A percentile compares a stretch with the other conserved stretches of the same genome.
Conservation (phyloP, 78 protist species). For the Dictyostelium capitatum region DNA sequence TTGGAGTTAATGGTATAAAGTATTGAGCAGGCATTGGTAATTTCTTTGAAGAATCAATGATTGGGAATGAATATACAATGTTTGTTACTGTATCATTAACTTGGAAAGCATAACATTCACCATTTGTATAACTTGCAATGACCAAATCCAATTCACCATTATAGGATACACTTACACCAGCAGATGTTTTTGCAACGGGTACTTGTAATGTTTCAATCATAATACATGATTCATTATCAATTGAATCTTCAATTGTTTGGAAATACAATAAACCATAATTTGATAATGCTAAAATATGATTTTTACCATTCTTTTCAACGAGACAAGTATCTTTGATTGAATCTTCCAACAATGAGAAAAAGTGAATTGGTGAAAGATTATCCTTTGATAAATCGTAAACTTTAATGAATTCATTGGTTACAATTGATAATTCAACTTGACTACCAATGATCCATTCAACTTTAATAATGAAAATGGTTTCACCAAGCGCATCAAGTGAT, state of each 20-base stretch:
- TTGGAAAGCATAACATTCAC: conserved; percentile 40
- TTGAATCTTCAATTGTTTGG: conserved; percentile 39
- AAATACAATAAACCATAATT: conserved; percentile 41
- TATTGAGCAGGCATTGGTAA: conserved; percentile 37
- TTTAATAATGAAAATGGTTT: conserved; percentile 28
- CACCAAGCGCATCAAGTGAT: conserved; percentile 36
- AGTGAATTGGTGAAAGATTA: conserved; percentile 71
- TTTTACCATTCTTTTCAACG: conserved; percentile 13
- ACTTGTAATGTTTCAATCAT: conserved; percentile 74
- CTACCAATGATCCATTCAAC: conserved; percentile 85
- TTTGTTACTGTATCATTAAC: conserved; percentile 1
- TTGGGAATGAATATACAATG: conserved; percentile 5
- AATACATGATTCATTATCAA: conserved; percentile 72
- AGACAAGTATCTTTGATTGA: conserved; percentile 37
- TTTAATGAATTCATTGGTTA: conserved; percentile 70
- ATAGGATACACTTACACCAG: conserved; percentile 19
- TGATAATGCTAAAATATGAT: conserved; percentile 31
- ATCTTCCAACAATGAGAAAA: conserved; percentile 50
- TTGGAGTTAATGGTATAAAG: conserved; percentile 29
- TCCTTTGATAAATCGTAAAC: conserved; percentile 83
- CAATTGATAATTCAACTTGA: conserved; percentile 69
- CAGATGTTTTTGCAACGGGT: conserved; percentile 18
- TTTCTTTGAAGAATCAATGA: conserved; percentile 27
- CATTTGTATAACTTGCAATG: conserved; percentile 47
- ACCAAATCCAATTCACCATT: conserved; percentile 10